These are phyloP conservation scores for Schizosaccharomyces lindneri DNA, from an alignment of 805 yeast genomes.

Conservation along the genomic window DNA sequence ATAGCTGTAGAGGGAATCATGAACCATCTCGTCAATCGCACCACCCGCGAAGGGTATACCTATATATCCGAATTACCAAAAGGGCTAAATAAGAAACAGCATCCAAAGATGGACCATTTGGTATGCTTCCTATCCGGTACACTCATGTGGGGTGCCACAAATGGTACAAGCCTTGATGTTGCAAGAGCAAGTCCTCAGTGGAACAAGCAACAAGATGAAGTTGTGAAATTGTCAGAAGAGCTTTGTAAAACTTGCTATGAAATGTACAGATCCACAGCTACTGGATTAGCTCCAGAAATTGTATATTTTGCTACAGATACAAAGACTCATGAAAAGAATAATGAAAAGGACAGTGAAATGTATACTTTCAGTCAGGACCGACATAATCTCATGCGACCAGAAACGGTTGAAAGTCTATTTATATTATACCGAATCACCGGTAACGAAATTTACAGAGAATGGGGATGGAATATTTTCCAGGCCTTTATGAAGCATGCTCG, in stretches of 20 bases:
- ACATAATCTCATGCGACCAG: conserved; percentile 81
- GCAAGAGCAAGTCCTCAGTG: conserved; percentile 33
- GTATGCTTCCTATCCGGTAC: conserved; percentile 83
- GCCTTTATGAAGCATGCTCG: conserved; percentile 37
- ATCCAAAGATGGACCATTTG: conserved; percentile 70
- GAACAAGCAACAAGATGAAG: conserved; percentile 32
- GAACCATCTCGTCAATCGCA: conserved; percentile 32
- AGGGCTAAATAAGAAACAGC: conserved; percentile 35
- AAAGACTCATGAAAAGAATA: conserved; percentile 3
- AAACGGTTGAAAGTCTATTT: conserved; percentile 73
- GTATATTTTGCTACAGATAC: conserved; percentile 43
- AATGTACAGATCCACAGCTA: conserved; percentile 48
- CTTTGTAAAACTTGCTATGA: conserved; percentile 59
- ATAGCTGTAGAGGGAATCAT: conserved; percentile 58
- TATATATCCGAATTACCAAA: conserved; percentile 54
- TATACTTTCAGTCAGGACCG: conserved; percentile 42
- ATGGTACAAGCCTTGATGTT: conserved; percentile 30
- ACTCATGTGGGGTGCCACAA: conserved; percentile 71
- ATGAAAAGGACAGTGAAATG: conserved; percentile 24
- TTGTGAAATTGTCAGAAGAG: conserved; percentile 46
- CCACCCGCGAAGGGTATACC: conserved; percentile 36
- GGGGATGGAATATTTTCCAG: conserved; percentile 73
- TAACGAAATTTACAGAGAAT: conserved; percentile 30
- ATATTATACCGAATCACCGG: conserved; percentile 36
- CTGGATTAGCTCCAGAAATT: conserved; percentile 76